Percentiles rank a stretch among this genome's conserved stretches.
These are phyloP conservation scores for Neofusicoccum umdonicola DNA, from an alignment of 2,329 filamentous ascomycete genomes.

Conservation along the genomic window DNA sequence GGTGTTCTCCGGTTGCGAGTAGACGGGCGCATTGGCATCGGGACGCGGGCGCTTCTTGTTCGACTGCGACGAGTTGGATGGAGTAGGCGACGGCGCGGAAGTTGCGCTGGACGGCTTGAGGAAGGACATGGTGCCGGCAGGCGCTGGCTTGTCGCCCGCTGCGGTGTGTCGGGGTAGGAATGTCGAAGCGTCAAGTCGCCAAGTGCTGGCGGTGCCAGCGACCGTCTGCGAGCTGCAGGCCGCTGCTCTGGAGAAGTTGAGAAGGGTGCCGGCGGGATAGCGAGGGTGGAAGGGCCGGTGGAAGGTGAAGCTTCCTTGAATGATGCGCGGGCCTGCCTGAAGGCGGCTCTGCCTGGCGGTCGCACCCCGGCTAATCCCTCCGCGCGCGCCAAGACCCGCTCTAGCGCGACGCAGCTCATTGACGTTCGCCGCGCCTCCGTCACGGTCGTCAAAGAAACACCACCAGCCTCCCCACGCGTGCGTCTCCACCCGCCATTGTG, in stretches of 20 bases:
- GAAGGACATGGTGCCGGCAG: slow-evolving; percentile 31
- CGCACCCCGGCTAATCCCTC: neutral
- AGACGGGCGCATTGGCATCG: slow-evolving; percentile 54
- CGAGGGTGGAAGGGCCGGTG: neutral
- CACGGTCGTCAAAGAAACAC: slow-evolving; percentile 14
- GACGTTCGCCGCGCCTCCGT: slow-evolving; percentile 15
- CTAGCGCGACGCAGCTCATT: slow-evolving; percentile 14
- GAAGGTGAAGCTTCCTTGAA: neutral
- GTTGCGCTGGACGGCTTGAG: slow-evolving; percentile 31
- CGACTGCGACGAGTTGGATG: slow-evolving; percentile 37
- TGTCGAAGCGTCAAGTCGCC: neutral
- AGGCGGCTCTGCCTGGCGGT: neutral
- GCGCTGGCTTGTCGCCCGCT: neutral
- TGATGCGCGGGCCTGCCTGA: neutral
- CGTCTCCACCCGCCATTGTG: neutral
- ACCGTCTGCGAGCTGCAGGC: neutral
- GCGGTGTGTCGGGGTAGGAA: neutral
- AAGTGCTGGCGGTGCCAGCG: neutral
- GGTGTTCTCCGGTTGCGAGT: slow-evolving; percentile 73
- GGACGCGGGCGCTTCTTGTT: slow-evolving; percentile 59
- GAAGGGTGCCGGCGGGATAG: neutral
- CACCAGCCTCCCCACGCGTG: slow-evolving; percentile 1
- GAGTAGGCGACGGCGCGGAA: slow-evolving; percentile 62
- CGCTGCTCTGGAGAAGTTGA: neutral
- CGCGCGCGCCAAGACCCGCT: neutral